phyloP scores from a whole-genome alignment of 768 basidiomycete species.

The Lactifluus hygrophoroides region DNA sequence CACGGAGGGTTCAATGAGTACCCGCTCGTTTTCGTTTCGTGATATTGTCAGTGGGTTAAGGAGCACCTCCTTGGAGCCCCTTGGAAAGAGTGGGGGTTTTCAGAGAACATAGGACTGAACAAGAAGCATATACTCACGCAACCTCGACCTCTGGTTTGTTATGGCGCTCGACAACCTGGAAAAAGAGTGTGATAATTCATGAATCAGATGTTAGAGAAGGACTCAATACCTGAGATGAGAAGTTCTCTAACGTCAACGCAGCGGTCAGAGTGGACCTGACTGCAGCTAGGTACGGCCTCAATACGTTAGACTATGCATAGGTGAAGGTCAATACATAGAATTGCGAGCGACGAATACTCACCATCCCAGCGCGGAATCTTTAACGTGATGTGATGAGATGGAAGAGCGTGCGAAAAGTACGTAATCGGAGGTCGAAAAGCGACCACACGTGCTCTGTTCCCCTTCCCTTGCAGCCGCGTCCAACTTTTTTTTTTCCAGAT shows the following conservation, averaged over 20 bases:
- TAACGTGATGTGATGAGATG: conserved; percentile 8
- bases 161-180: conserved; percentile 89
- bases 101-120: neutral
- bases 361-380: conserved; percentile 16
- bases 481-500: neutral
- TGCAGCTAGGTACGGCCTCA: conserved; percentile 92
- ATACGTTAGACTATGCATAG: conserved; percentile 74
- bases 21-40: conserved; percentile 94
- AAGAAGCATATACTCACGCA: conserved; percentile 36
- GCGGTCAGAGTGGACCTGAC: conserved; percentile 97
- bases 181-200: conserved; percentile 19
- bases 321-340: neutral
- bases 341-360: neutral
- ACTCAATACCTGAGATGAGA: conserved; percentile 81
- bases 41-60: conserved; percentile 92
- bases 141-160: conserved; percentile 96
- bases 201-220: conserved; percentile 4
- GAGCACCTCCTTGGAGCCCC: conserved; percentile 88
- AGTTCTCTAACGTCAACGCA: conserved; percentile 94
- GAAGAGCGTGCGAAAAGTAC: conserved; percentile 38
- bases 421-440: neutral
- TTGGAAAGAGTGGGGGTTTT: conserved; percentile 26
- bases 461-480: neutral
- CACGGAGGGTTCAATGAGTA: conserved; percentile 93
- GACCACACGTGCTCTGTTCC: too few relatives aligned